Conservation (phyloP, 495 filamentous ascomycete genomes). For the Aspergillus hancockii region DNA sequence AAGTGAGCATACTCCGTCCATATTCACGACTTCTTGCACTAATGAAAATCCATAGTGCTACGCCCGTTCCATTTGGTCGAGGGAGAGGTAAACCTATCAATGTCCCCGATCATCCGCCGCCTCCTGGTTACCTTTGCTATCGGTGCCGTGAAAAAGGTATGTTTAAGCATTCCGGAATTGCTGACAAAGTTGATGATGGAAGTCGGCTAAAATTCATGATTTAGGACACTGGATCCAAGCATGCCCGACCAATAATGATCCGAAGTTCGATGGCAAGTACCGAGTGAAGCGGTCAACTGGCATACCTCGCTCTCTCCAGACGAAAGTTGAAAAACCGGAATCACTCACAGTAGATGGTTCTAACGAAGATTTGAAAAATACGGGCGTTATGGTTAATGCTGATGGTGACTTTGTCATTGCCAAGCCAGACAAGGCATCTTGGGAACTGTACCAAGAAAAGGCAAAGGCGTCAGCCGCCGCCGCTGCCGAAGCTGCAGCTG, state of each 20-base stretch:
- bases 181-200: slow-evolving; percentile 7
- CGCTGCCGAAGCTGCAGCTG: slow-evolving; percentile 66
- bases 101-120: slow-evolving; percentile 86
- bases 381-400: slow-evolving; percentile 93
- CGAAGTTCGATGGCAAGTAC: slow-evolving; percentile 86
- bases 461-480: slow-evolving; percentile 78
- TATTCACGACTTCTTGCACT: slow-evolving; percentile 23
- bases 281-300: slow-evolving; percentile 94
- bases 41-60: slow-evolving; percentile 54
- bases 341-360: slow-evolving; percentile 70
- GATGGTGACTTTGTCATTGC: slow-evolving; percentile 97
- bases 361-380: slow-evolving; percentile 74
- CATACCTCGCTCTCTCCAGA: slow-evolving; percentile 90
- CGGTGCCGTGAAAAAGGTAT: slow-evolving; percentile 92
- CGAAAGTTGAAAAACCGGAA: slow-evolving; percentile 87
- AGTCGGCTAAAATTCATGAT: slow-evolving; percentile 1
- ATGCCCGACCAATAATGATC: slow-evolving; percentile 96
- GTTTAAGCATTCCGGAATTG: neutral
- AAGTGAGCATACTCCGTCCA: slow-evolving; percentile 61
- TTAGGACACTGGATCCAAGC: slow-evolving; percentile 93
- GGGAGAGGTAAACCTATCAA: slow-evolving; percentile 65
- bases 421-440: slow-evolving; percentile 88
- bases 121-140: slow-evolving; percentile 92
- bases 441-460: slow-evolving; percentile 96
- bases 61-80: slow-evolving; percentile 59